Percentiles rank a stretch among this genome's conserved stretches.
phyloP scores from a whole-genome alignment of 257 asterid species.

The Buddleja alternifolia region DNA sequence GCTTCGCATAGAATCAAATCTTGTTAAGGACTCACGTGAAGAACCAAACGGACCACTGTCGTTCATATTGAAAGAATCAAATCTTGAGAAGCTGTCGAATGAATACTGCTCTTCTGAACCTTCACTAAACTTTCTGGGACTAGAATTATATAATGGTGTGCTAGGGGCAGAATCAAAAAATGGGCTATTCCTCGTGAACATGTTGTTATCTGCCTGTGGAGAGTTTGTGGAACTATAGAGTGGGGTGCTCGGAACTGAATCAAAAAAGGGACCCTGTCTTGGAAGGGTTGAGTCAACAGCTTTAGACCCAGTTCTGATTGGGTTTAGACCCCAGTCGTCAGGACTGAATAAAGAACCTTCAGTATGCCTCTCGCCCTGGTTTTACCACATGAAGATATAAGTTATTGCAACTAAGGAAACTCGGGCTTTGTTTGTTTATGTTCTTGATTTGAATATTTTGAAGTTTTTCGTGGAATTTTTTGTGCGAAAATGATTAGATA shows the following conservation, averaged over 20 bases:
- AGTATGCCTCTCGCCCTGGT: conserved; percentile 59
- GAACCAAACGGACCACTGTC: conserved; percentile 60
- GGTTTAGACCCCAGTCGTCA: conserved; percentile 80
- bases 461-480: too few relatives aligned
- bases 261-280: conserved; percentile 62
- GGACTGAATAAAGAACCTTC: conserved; percentile 60
- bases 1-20: conserved; percentile 86
- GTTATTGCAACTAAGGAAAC: neutral
- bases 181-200: conserved; percentile 53
- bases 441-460: too few relatives aligned
- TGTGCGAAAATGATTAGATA: too few relatives aligned
- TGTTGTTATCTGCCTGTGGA: conserved; percentile 48
- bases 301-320: conserved; percentile 69
- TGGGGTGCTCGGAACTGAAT: conserved; percentile 92
- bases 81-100: conserved; percentile 66
- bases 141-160: conserved; percentile 78
- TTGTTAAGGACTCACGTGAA: conserved; percentile 59
- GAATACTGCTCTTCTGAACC: conserved; percentile 50
- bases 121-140: conserved; percentile 52
- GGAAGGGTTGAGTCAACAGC: conserved; percentile 36
- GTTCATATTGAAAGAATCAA: conserved; percentile 60
- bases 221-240: conserved; percentile 43
- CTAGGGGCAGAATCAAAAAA: conserved; percentile 84
- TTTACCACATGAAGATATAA: conserved; percentile 26
- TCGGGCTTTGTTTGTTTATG: too few relatives aligned